A percentile compares a stretch with the other conserved stretches of the same genome.
These are phyloP conservation scores for Nicotiana undulata DNA, from an alignment of 257 asterid species.

Conservation along the genomic window DNA sequence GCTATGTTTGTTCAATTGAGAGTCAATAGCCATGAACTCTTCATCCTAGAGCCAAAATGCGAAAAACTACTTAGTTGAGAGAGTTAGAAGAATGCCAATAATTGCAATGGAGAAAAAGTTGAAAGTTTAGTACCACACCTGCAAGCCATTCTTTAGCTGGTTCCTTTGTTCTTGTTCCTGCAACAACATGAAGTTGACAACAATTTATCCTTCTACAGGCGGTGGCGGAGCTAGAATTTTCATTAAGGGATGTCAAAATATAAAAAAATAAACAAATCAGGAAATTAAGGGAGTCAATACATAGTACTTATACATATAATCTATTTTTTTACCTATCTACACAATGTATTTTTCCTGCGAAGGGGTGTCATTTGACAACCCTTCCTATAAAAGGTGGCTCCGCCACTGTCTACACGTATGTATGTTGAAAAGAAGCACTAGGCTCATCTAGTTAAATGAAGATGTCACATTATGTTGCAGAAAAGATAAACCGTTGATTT, in stretches of 20 bases:
- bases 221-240: too few relatives aligned
- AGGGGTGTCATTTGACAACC: too few relatives aligned
- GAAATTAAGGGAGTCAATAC: too few relatives aligned
- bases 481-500: too few relatives aligned
- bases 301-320: too few relatives aligned
- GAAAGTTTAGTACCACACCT: slow-evolving; percentile 12
- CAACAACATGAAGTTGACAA: slow-evolving; percentile 5
- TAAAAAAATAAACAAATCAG: too few relatives aligned
- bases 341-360: too few relatives aligned
- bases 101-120: neutral
- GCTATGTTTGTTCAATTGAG: slow-evolving; percentile 22
- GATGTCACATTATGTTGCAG: neutral
- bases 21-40: slow-evolving; percentile 19
- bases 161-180: slow-evolving; percentile 27
- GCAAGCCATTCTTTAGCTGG: slow-evolving; percentile 6
- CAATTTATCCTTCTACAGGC: neutral
- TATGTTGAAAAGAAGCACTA: neutral
- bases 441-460: neutral
- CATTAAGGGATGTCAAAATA: too few relatives aligned
- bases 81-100: neutral
- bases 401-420: too few relatives aligned
- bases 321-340: too few relatives aligned
- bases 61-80: neutral
- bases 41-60: slow-evolving; percentile 6
- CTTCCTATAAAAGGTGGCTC: too few relatives aligned